These are phyloP conservation scores for Suillus paluster DNA, from an alignment of 768 basidiomycete species.

Conservation along the genomic window DNA sequence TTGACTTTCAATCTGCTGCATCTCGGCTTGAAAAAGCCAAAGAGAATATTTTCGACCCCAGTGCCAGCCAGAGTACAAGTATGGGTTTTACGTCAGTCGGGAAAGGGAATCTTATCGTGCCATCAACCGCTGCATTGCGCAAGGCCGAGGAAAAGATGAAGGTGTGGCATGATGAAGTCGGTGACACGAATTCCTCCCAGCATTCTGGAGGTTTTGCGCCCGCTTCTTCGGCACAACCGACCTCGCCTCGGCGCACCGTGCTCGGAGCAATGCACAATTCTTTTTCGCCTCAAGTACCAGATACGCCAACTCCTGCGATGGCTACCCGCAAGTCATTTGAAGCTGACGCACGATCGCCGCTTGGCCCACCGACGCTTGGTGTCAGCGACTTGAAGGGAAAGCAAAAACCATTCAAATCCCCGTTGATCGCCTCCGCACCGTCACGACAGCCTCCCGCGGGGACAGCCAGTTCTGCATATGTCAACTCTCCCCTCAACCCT, in stretches of 20 bases:
- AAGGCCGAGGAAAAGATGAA: constrained; percentile 57
- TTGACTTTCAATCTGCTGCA: constrained; percentile 45
- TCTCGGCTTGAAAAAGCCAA: constrained; percentile 15
- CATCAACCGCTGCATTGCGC: constrained; percentile 57
- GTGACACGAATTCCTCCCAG: constrained; percentile 16
- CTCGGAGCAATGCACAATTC: constrained; percentile 45
- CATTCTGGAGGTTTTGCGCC: constrained; percentile 6
- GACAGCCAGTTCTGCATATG: constrained; percentile 38
- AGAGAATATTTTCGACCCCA: constrained; percentile 3
- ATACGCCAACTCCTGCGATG: constrained; percentile 44
- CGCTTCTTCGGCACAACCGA: constrained; percentile 9
- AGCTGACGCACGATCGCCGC: constrained; percentile 16
- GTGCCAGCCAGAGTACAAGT: constrained; percentile 18
- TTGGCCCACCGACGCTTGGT: constrained; percentile 13
- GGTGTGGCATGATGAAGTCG: constrained; percentile 50
- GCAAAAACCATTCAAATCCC: constrained; percentile 52
- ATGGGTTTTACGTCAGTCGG: constrained; percentile 32
- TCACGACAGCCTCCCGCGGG: constrained; percentile 15
- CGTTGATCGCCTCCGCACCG: constrained; percentile 35
- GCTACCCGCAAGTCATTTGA: constrained; percentile 30
- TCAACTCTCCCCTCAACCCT: constrained; percentile 22
- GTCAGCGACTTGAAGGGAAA: constrained; percentile 13
- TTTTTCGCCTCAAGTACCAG: constrained; percentile 31
- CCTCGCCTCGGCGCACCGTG: constrained; percentile 31
- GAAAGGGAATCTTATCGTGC: constrained; percentile 47